Conservation (phyloP, 2,329 filamentous ascomycete species). For the Aphanocladium album region DNA sequence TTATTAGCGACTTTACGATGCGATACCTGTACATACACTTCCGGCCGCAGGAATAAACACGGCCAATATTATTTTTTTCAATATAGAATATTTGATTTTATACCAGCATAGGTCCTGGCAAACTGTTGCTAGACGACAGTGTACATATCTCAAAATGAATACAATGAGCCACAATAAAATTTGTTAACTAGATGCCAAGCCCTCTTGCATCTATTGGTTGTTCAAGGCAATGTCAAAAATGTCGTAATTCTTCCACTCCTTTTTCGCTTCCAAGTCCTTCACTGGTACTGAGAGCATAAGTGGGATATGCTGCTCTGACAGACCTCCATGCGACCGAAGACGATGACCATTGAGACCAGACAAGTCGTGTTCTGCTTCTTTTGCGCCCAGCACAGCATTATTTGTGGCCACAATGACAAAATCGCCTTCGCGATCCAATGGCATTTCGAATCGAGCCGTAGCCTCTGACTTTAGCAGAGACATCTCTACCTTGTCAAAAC, state of each 20-base stretch:
- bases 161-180: not conserved
- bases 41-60: not conserved
- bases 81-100: not conserved
- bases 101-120: not conserved
- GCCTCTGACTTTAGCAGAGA: slow-evolving; percentile 28
- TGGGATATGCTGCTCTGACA: slow-evolving; percentile 35
- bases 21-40: not conserved
- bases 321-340: slow-evolving; percentile 35
- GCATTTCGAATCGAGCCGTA: slow-evolving; percentile 31
- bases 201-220: not conserved
- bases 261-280: not conserved
- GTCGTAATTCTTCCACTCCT: slow-evolving; percentile 33
- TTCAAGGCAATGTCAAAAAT: slow-evolving; percentile 35
- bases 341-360: slow-evolving; percentile 27
- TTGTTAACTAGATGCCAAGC: not conserved
- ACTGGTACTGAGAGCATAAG: slow-evolving; percentile 28
- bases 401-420: slow-evolving; percentile 33
- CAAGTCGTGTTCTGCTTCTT: slow-evolving; percentile 30
- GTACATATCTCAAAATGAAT: not conserved
- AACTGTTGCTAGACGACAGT: not conserved
- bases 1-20: not conserved
- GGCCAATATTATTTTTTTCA: not conserved
- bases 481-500: slow-evolving; percentile 28
- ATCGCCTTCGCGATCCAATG: slow-evolving; percentile 35
- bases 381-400: slow-evolving; percentile 32